Percentiles rank a stretch among this genome's conserved stretches.
Conservation (phyloP, 768 basidiomycete genomes). For the Boletus reticulatus region DNA sequence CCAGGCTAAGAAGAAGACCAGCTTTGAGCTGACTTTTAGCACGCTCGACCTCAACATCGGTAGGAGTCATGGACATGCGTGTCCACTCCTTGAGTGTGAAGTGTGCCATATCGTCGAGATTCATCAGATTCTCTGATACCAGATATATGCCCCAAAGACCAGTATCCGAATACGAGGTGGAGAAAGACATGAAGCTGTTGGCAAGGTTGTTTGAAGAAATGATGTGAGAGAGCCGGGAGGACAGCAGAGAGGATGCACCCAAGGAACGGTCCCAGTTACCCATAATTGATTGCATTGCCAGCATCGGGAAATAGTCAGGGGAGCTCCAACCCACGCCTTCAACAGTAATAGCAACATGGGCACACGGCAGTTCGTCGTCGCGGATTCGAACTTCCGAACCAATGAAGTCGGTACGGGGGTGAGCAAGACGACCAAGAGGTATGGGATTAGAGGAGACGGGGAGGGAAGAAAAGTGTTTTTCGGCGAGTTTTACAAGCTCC, state of each 20-base stretch:
- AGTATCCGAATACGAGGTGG: conserved; percentile 97
- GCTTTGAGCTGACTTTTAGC: conserved; percentile 99
- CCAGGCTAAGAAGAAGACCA: conserved; percentile 81
- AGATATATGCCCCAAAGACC: conserved; percentile 99
- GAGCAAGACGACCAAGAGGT: conserved; percentile 77
- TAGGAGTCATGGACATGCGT: conserved; percentile 87
- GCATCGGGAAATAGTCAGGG: conserved; percentile 99
- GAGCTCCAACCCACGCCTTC: conserved; percentile 98
- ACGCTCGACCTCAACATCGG: conserved; percentile 86
- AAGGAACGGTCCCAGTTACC: conserved; percentile 99
- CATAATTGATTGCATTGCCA: conserved; percentile 96
- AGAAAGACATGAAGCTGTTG: conserved; percentile 99
- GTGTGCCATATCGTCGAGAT: conserved; percentile 91
- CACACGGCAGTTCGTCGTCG: conserved; percentile 86
- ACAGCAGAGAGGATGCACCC: conserved; percentile 85
- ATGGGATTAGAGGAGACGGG: conserved; percentile 87
- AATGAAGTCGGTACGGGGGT: conserved; percentile 77
- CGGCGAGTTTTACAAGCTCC: conserved; percentile 91
- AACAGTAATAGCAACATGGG: conserved; percentile 94
- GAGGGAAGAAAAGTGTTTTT: conserved; percentile 88
- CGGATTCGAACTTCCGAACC: conserved; percentile 96
- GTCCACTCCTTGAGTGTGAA: conserved; percentile 96
- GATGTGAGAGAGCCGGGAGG: conserved; percentile 88
- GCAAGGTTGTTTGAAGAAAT: conserved; percentile 93
- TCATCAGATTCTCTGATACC: conserved; percentile 90